A percentile compares a stretch with the other conserved stretches of the same genome.
Evolutionary conservation across 495 filamentous ascomycete species (phyloP).

Genomic region (Daldinia bambusicola): DNA sequence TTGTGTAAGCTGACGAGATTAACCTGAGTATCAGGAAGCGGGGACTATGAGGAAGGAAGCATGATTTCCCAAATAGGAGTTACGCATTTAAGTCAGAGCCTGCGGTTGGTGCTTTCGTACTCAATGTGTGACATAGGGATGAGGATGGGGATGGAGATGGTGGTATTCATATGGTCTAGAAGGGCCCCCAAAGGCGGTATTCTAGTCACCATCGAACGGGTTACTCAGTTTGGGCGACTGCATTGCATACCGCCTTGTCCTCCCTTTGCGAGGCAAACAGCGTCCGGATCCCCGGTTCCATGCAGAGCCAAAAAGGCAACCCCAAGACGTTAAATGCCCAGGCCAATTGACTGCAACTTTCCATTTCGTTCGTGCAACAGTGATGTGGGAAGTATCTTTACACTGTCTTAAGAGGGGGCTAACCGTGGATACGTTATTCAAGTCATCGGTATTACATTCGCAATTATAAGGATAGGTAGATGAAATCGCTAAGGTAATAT

Average conservation of each 20-base stretch:
- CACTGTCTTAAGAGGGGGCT: not conserved
- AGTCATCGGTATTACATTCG: too few species aligned
- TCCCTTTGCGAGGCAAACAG: not conserved
- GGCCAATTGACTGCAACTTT: not conserved
- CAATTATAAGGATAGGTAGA: too few species aligned
- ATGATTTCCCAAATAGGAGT: not conserved
- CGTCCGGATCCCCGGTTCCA: not conserved
- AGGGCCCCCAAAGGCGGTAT: not conserved
- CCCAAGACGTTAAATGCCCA: too few species aligned
- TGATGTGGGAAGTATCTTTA: not conserved
- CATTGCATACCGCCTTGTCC: not conserved
- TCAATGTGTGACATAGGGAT: not conserved
- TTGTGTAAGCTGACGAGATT: conserved; percentile 1
- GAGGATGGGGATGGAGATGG: not conserved
- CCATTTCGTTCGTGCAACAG: not conserved
- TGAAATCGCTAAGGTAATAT: too few species aligned
- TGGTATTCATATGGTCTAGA: not conserved
- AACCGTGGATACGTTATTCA: not conserved
- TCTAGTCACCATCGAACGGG: not conserved
- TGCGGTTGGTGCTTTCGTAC: not conserved
- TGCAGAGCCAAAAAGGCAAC: not conserved
- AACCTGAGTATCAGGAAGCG: not conserved
- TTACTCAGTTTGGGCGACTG: not conserved
- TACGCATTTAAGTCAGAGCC: not conserved
- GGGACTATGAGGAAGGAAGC: not conserved